Conservation (phyloP, 2,329 filamentous ascomycete species). For the Colletotrichum costaricense region DNA sequence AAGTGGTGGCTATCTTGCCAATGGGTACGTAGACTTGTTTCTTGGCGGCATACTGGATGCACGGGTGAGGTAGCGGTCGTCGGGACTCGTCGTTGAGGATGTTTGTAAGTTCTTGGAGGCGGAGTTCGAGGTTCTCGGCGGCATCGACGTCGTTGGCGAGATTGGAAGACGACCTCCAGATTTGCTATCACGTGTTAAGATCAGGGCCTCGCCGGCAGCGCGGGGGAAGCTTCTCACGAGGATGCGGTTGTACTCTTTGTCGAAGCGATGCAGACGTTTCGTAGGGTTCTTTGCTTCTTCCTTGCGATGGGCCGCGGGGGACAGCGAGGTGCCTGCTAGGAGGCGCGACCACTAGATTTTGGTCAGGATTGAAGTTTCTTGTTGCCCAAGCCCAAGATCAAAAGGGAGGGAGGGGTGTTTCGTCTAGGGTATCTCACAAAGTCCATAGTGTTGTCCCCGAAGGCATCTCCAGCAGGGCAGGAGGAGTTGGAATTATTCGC, state of each 20-base stretch:
- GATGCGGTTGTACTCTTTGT: slow-evolving; percentile 73
- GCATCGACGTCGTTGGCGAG: slow-evolving; percentile 70
- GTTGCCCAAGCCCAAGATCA: not conserved
- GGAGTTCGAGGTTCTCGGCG: slow-evolving; percentile 71
- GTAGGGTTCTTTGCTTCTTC: slow-evolving; percentile 72
- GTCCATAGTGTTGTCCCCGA: slow-evolving; percentile 61
- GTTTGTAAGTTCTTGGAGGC: slow-evolving; percentile 72
- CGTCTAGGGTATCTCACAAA: slow-evolving; percentile 57
- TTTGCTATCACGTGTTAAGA: slow-evolving; percentile 39
- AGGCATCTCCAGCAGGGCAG: slow-evolving; percentile 54
- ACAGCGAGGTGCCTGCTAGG: slow-evolving; percentile 71
- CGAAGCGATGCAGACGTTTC: slow-evolving; percentile 73
- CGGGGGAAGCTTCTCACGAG: slow-evolving; percentile 59
- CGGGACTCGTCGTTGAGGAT: slow-evolving; percentile 91
- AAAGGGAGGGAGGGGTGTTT: not conserved
- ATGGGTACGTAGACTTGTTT: slow-evolving; percentile 92
- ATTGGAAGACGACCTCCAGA: slow-evolving; percentile 72
- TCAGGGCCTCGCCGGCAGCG: not conserved
- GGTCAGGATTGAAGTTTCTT: not conserved
- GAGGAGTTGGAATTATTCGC: slow-evolving; percentile 4
- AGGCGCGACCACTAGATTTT: slow-evolving; percentile 71
- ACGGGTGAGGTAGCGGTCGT: slow-evolving; percentile 89
- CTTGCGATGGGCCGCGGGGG: slow-evolving; percentile 65
- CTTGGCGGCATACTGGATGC: slow-evolving; percentile 85
- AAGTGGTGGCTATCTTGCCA: slow-evolving; percentile 87